Evolutionary conservation across 148 eudicot genomes (phyloP).

Genomic region (Rhododendron molle): DNA sequence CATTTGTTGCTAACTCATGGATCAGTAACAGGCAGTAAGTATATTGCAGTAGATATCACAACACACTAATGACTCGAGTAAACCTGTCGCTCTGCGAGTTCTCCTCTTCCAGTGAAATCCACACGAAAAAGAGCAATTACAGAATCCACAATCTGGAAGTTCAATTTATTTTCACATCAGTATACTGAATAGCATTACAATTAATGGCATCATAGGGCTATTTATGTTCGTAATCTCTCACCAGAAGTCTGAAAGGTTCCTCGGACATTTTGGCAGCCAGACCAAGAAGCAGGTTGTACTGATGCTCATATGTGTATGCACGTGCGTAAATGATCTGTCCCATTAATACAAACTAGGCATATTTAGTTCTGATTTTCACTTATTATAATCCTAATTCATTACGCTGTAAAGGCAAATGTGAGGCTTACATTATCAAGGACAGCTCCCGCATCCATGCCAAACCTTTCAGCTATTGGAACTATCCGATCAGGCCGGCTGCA

Average conservation of each 20-base stretch:
- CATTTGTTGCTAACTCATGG: neutral
- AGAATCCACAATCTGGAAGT: conserved; percentile 77
- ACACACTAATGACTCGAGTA: neutral
- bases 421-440: conserved; percentile 84
- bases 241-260: conserved; percentile 90
- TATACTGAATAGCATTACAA: neutral
- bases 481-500: conserved; percentile 90
- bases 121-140: conserved; percentile 91
- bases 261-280: conserved; percentile 98
- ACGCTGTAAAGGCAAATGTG: neutral
- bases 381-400: neutral
- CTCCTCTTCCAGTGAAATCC: conserved; percentile 95
- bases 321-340: conserved; percentile 93
- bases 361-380: neutral
- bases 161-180: conserved; percentile 7
- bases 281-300: conserved; percentile 90
- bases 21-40: neutral
- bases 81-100: conserved; percentile 98
- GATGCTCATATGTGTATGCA: conserved; percentile 98
- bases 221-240: conserved; percentile 25
- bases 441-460: conserved; percentile 97
- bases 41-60: neutral
- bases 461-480: conserved; percentile 95
- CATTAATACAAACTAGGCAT: neutral
- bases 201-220: neutral